A percentile compares a stretch with the other conserved stretches of the same genome.
phyloP scores from a whole-genome alignment of 352 stramenopile genomes.

The Labyrinthula sp. region DNA sequence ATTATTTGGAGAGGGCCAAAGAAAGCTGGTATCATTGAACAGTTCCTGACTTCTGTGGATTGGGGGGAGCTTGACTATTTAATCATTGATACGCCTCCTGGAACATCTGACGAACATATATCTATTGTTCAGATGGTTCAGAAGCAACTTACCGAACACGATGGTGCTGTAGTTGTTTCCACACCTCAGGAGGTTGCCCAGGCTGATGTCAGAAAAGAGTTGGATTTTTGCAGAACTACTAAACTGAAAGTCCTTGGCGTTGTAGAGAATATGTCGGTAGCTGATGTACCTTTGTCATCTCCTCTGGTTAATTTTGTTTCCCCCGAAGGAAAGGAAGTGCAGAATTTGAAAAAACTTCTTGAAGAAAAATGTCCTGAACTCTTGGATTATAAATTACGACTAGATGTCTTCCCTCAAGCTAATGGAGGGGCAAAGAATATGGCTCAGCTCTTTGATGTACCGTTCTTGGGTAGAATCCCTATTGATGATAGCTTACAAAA shows the following conservation, averaged over 20 bases:
- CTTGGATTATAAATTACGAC: conserved; percentile 33
- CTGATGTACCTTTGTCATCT: conserved; percentile 47
- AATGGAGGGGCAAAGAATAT: conserved; percentile 68
- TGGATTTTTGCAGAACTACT: conserved; percentile 99
- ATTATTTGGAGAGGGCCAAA: conserved; percentile 97
- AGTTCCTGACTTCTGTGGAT: conserved; percentile 98
- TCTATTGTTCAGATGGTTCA: conserved; percentile 98
- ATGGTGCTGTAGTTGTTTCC: conserved; percentile 91
- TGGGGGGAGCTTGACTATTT: conserved; percentile 98
- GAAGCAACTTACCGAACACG: conserved; percentile 51
- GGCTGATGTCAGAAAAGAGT: conserved; percentile 93
- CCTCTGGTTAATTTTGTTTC: conserved; percentile 24
- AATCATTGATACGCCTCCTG: conserved; percentile 96
- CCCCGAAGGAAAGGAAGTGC: conserved; percentile 30
- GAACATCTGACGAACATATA: conserved; percentile 99
- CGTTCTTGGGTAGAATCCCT: conserved; percentile 81
- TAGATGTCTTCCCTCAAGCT: conserved; percentile 57
- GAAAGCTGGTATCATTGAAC: conserved; percentile 99
- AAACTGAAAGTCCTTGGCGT: conserved; percentile 58
- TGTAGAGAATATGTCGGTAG: conserved; percentile 95
- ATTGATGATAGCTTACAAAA: conserved; percentile 86
- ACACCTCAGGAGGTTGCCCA: conserved; percentile 98
- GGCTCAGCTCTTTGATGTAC: conserved; percentile 77
- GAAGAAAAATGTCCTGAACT: conserved; percentile 59
- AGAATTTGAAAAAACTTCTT: conserved; percentile 40